Percentiles rank a stretch among this genome's conserved stretches.
phyloP scores from a whole-genome alignment of 495 filamentous ascomycete genomes.

The Penicillium crystallinum region DNA sequence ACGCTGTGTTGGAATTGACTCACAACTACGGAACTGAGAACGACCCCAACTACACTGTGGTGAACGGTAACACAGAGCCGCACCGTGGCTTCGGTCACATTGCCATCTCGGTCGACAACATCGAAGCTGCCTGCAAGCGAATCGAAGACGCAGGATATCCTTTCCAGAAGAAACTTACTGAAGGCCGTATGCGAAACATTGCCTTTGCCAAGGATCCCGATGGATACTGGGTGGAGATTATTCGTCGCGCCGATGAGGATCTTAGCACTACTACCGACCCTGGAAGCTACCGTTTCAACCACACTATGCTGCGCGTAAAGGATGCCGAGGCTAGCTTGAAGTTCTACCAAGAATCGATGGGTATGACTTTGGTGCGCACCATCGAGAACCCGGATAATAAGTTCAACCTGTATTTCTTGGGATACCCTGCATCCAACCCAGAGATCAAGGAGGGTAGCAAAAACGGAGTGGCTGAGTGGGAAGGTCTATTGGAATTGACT shows the following conservation, averaged over 20 bases:
- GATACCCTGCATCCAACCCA: constrained; percentile 54
- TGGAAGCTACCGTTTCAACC: constrained; percentile 51
- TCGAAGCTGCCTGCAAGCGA: constrained; percentile 81
- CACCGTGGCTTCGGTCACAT: constrained; percentile 86
- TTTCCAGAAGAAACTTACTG: constrained; percentile 90
- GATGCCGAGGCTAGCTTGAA: constrained; percentile 74
- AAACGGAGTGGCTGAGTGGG: constrained; percentile 59
- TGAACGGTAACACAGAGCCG: constrained; percentile 87
- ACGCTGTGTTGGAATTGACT: constrained; percentile 87
- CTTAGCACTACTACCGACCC: constrained; percentile 49
- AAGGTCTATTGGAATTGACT: constrained; percentile 85
- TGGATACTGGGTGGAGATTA: constrained; percentile 82
- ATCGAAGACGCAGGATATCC: constrained; percentile 84
- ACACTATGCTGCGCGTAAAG: constrained; percentile 94
- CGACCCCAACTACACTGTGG: constrained; percentile 74
- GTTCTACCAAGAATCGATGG: constrained; percentile 87
- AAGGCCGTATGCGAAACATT: constrained; percentile 83
- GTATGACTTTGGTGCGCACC: constrained; percentile 76
- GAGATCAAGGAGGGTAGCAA: constrained; percentile 44
- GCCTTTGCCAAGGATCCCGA: constrained; percentile 93
- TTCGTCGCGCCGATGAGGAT: constrained; percentile 50
- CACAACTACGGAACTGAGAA: constrained; percentile 96
- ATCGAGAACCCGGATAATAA: constrained; percentile 60
- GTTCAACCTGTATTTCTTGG: constrained; percentile 93
- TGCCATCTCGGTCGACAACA: constrained; percentile 82